phyloP scores from a whole-genome alignment of 2,329 filamentous ascomycete genomes.

The Zymoseptoria pseudotritici region DNA sequence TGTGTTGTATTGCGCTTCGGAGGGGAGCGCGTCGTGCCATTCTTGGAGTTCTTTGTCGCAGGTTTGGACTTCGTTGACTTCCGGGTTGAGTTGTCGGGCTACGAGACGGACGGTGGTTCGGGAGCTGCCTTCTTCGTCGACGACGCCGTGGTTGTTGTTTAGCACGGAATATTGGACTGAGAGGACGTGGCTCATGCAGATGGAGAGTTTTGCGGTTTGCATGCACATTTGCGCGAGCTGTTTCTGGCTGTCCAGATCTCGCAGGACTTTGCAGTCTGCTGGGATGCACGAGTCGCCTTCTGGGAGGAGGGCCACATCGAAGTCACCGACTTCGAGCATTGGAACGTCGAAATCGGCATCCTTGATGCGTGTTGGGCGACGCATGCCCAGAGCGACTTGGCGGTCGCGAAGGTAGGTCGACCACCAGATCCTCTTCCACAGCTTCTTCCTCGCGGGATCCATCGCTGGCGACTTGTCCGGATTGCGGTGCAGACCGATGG shows the following conservation, averaged over 20 bases:
- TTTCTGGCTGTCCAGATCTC: constrained; percentile 64
- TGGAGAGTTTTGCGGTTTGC: constrained; percentile 80
- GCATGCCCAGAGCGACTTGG: constrained; percentile 86
- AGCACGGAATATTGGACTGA: constrained; percentile 88
- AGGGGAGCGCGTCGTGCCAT: constrained; percentile 68
- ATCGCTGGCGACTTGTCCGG: constrained; percentile 66
- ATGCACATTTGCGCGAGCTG: constrained; percentile 84
- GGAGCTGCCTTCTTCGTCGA: constrained; percentile 63
- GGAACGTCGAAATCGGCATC: constrained; percentile 90
- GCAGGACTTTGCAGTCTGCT: constrained; percentile 60
- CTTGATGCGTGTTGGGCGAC: constrained; percentile 84
- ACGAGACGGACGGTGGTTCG: constrained; percentile 77
- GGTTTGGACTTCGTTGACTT: constrained; percentile 66
- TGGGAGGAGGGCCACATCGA: constrained; percentile 60
- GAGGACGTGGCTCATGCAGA: constrained; percentile 83
- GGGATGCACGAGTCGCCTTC: constrained; percentile 63
- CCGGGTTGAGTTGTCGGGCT: constrained; percentile 79
- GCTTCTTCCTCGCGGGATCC: constrained; percentile 62
- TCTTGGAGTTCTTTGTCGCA: constrained; percentile 73
- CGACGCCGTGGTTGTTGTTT: constrained; percentile 67
- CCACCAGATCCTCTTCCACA: constrained; percentile 98
- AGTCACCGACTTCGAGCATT: constrained; percentile 77
- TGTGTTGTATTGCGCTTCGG: constrained; percentile 60
- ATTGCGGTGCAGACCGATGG: constrained; percentile 85
- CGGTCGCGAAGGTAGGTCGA: constrained; percentile 93